A percentile compares a stretch with the other conserved stretches of the same genome.
Conservation (phyloP, 2,329 filamentous ascomycete species). For the Diaporthe humulicola region DNA sequence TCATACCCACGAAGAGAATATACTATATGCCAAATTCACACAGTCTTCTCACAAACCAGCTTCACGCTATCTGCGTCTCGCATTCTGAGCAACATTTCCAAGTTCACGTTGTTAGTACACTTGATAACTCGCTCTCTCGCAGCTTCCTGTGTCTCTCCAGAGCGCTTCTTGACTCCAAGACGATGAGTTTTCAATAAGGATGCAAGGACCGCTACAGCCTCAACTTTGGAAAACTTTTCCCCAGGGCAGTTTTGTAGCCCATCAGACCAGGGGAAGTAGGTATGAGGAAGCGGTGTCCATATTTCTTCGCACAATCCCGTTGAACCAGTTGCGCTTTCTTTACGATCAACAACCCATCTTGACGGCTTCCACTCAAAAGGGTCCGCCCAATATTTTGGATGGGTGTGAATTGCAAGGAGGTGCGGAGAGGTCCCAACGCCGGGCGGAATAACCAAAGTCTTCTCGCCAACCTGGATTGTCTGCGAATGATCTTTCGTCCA, state of each 20-base stretch:
- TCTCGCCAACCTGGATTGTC: not conserved
- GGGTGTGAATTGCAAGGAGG: constrained; percentile 37
- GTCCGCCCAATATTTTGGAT: constrained; percentile 38
- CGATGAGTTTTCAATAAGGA: constrained; percentile 39
- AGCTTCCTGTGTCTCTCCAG: constrained; percentile 37
- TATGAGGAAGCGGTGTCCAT: constrained; percentile 29
- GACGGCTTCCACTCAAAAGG: constrained; percentile 37
- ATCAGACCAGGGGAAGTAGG: constrained; percentile 43
- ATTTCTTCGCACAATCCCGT: constrained; percentile 25
- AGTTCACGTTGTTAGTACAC: constrained; percentile 42
- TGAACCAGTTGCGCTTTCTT: not conserved
- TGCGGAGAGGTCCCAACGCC: constrained; percentile 5
- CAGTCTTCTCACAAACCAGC: constrained; percentile 32
- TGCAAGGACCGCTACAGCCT: constrained; percentile 43
- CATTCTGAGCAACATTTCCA: constrained; percentile 43
- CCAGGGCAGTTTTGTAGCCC: constrained; percentile 43
- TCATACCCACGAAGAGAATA: too few relatives aligned
- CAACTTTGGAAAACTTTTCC: constrained; percentile 44
- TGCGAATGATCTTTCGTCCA: not conserved
- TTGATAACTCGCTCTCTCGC: constrained; percentile 29
- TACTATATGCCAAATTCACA: not conserved
- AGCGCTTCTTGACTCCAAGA: constrained; percentile 30
- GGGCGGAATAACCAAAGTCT: constrained; percentile 20
- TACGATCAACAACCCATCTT: constrained; percentile 34
- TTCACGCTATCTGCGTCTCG: constrained; percentile 41